A percentile compares a stretch with the other conserved stretches of the same genome.
These are phyloP conservation scores for Pythium sukuiense DNA, from an alignment of 352 stramenopile genomes.

Conservation along the genomic window DNA sequence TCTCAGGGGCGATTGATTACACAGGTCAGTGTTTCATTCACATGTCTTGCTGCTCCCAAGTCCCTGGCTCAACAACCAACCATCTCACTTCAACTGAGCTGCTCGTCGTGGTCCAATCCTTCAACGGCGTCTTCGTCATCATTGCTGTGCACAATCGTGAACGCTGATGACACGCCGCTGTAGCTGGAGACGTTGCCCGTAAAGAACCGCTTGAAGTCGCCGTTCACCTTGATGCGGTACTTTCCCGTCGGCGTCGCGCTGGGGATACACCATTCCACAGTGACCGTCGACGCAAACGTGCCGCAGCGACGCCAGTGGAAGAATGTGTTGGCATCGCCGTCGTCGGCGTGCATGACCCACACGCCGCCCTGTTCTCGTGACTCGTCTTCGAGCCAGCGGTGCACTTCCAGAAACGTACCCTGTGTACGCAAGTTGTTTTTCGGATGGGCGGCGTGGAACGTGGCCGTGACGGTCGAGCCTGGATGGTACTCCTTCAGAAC, in stretches of 20 bases:
- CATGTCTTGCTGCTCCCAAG: not conserved
- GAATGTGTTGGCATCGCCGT: constrained; percentile 71
- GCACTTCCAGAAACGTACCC: constrained; percentile 76
- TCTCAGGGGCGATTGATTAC: not conserved
- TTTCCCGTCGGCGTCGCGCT: constrained; percentile 39
- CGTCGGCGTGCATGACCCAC: constrained; percentile 75
- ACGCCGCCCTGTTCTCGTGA: constrained; percentile 39
- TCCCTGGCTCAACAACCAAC: not conserved
- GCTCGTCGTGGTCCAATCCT: not conserved
- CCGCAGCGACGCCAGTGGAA: constrained; percentile 76
- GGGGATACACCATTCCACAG: constrained; percentile 71
- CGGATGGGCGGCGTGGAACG: constrained; percentile 75
- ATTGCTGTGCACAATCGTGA: constrained; percentile 35
- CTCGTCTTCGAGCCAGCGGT: constrained; percentile 57
- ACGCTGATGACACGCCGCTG: constrained; percentile 57
- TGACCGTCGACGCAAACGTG: constrained; percentile 66
- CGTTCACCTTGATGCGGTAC: constrained; percentile 82
- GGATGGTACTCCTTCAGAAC: constrained; percentile 42
- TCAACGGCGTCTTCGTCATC: not conserved
- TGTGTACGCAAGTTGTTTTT: constrained; percentile 83
- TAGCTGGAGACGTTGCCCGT: constrained; percentile 47
- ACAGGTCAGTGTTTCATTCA: not conserved
- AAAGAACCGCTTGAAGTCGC: constrained; percentile 77
- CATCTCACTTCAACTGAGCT: not conserved
- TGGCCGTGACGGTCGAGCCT: constrained; percentile 51